Evolutionary conservation across 2,329 filamentous ascomycete species (phyloP), one percentile per base, ranked within the genome.

Genomic region (Fusarium mangiferae): DNA sequence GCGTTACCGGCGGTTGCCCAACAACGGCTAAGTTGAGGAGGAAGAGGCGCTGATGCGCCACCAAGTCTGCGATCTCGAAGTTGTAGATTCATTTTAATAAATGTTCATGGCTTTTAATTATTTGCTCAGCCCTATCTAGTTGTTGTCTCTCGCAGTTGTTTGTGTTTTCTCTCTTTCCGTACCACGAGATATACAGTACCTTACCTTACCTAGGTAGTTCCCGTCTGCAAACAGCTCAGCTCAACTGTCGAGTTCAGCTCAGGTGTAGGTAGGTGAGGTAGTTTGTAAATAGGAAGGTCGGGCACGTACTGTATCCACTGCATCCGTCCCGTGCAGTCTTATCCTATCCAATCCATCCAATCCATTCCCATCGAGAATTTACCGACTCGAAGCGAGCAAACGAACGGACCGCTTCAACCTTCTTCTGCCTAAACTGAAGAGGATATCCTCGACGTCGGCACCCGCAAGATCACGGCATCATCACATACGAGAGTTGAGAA

Each of bases 341-440:
- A 60, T 77, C 75, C 68, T 60, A 69, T 77, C 72, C 74, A 74
- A 62, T 59, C 66, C 66, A 54, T 73, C 46, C 72, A 68, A 57
- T 67, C 51, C 72, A 66, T 72, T 67, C 49, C 44, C 69, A 72
- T 67, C 46, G 66, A 72, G 69, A 74, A 76, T 76, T 78, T 78
- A 74, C 73, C 72, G 66, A 70, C 66, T 69, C 58, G 66, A 77
- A 69, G 60, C 71, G 65, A 77, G 59, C 62, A 67, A 74, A 72
- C 69, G 72, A 59, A 65, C 72, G 61, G 65, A 57, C 66, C 66
- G 62, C 73, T 72, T 70, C 61, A 39, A 63, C 54, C 71, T 69
- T 73, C 72, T 77, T 77, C 75, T 77, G 75, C 75, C 75, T 77
- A 77, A 75, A 75, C 49, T 41, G 55, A 75, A 72, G 22, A 55